Evolutionary conservation across 2,329 filamentous ascomycete genomes (phyloP).

Genomic region (Fusarium succisae): DNA sequence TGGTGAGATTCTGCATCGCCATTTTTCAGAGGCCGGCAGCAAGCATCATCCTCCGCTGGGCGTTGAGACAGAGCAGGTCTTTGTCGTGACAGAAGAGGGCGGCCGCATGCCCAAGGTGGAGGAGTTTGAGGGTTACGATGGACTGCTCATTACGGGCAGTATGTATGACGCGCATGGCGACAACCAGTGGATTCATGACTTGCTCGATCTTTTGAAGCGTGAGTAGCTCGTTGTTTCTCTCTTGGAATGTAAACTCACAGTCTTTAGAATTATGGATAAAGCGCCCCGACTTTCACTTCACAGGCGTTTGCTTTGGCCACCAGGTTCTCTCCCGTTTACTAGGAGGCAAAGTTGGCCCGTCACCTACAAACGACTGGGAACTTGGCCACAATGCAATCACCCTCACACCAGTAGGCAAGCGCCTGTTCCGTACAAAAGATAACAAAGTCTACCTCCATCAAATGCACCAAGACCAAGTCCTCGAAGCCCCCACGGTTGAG

Average conservation of each 20-base stretch:
- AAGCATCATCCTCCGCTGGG: conserved; percentile 63
- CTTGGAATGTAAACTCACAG: neutral
- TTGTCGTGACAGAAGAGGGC: conserved; percentile 60
- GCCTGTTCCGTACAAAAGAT: conserved; percentile 70
- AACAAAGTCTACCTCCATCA: conserved; percentile 70
- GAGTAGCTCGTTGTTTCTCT: neutral
- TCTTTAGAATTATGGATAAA: conserved; percentile 57
- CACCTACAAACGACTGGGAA: conserved; percentile 75
- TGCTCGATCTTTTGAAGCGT: conserved; percentile 67
- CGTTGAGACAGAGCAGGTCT: conserved; percentile 64
- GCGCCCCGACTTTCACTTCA: conserved; percentile 64
- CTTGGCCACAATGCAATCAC: conserved; percentile 72
- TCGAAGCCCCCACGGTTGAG: conserved; percentile 64
- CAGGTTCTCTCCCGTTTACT: conserved; percentile 79
- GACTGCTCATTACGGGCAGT: conserved; percentile 77
- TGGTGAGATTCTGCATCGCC: conserved; percentile 61
- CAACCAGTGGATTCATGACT: conserved; percentile 76
- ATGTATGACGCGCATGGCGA: conserved; percentile 76
- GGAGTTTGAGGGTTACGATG: conserved; percentile 72
- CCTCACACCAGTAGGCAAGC: conserved; percentile 71
- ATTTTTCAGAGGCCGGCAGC: conserved; percentile 61
- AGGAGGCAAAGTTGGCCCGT: conserved; percentile 72
- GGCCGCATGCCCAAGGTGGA: conserved; percentile 57
- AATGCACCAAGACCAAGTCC: conserved; percentile 82
- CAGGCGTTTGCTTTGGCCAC: conserved; percentile 85